Evolutionary conservation across 2,329 filamentous ascomycete species (phyloP).

Genomic region (Nigrospora sphaerica): DNA sequence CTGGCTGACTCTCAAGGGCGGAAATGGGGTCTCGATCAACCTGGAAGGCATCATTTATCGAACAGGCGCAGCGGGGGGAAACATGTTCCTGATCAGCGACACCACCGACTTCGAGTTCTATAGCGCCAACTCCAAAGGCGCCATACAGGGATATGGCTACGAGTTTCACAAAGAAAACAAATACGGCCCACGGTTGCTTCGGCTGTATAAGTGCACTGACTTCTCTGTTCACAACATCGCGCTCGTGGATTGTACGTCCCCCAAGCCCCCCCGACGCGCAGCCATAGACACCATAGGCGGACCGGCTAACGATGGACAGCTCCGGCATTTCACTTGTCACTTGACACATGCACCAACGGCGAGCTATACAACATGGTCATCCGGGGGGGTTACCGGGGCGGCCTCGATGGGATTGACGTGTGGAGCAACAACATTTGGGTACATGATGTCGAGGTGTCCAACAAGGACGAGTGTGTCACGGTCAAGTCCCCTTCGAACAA

Average conservation of each 20-base stretch:
- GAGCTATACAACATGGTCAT: constrained; percentile 44
- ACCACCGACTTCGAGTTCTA: constrained; percentile 38
- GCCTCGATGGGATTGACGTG: constrained; percentile 48
- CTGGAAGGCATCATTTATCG: constrained; percentile 28
- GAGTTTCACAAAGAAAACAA: constrained; percentile 26
- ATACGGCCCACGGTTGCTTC: constrained; percentile 34
- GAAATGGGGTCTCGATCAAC: constrained; percentile 18
- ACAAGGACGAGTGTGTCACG: constrained; percentile 54
- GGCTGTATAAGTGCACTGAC: constrained; percentile 32
- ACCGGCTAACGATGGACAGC: constrained; percentile 32
- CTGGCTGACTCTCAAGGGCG: constrained; percentile 6
- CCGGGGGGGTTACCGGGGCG: constrained; percentile 36
- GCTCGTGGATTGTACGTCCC: constrained; percentile 34
- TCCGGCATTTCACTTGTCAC: constrained; percentile 33
- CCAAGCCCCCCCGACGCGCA: background rate
- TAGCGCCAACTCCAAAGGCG: constrained; percentile 30
- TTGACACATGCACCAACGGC: constrained; percentile 38
- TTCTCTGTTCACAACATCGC: constrained; percentile 40
- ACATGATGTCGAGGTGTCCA: constrained; percentile 51
- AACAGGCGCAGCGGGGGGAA: constrained; percentile 9
- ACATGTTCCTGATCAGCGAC: constrained; percentile 9
- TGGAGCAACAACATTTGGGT: constrained; percentile 47
- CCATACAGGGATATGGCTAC: constrained; percentile 42
- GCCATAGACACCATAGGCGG: constrained; percentile 13
- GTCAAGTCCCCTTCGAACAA: constrained; percentile 45